phyloP scores from a whole-genome alignment of 139 green algal genomes.

The Diplosphaera chodatii region DNA sequence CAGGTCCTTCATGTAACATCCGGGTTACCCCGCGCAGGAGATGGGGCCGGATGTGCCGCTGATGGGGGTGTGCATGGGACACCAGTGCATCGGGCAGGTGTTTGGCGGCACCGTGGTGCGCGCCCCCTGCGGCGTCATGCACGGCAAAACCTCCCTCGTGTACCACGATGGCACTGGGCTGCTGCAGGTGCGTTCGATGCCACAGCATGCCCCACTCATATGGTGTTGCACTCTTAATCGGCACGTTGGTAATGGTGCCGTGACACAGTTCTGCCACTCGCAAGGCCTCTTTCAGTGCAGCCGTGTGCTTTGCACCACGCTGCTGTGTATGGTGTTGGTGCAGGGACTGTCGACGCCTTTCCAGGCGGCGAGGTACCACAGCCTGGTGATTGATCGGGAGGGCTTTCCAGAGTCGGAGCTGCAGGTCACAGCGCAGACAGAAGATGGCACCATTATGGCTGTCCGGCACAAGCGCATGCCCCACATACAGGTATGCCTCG shows the following conservation, averaged over 20 bases:
- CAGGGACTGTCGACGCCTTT: slow-evolving; percentile 72
- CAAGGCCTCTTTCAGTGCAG: too few species aligned
- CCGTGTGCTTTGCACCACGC: too few species aligned
- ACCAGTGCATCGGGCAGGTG: slow-evolving; percentile 96
- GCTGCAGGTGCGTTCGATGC: slow-evolving; percentile 39
- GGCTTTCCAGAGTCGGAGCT: slow-evolving; percentile 77
- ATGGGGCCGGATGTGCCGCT: slow-evolving; percentile 80
- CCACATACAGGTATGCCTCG: slow-evolving; percentile 47
- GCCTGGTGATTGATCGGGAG: slow-evolving; percentile 87
- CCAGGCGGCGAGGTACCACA: slow-evolving; percentile 82
- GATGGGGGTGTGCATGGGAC: slow-evolving; percentile 99
- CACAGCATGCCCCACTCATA: too few species aligned
- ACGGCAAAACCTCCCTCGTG: slow-evolving; percentile 94
- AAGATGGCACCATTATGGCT: slow-evolving; percentile 97
- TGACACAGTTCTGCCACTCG: too few species aligned
- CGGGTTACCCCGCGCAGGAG: slow-evolving; percentile 31
- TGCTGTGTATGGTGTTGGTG: too few species aligned
- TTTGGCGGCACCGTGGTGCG: slow-evolving; percentile 74
- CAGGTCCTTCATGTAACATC: too few species aligned
- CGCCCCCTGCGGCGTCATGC: slow-evolving; percentile 90
- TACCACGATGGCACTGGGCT: slow-evolving; percentile 75
- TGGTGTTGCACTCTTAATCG: too few species aligned
- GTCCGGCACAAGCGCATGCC: slow-evolving; percentile 78
- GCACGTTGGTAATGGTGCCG: too few species aligned
- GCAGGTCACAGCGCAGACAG: slow-evolving; percentile 94